phyloP scores from a whole-genome alignment of 2,329 filamentous ascomycete genomes.

The Neonectria ditissima region DNA sequence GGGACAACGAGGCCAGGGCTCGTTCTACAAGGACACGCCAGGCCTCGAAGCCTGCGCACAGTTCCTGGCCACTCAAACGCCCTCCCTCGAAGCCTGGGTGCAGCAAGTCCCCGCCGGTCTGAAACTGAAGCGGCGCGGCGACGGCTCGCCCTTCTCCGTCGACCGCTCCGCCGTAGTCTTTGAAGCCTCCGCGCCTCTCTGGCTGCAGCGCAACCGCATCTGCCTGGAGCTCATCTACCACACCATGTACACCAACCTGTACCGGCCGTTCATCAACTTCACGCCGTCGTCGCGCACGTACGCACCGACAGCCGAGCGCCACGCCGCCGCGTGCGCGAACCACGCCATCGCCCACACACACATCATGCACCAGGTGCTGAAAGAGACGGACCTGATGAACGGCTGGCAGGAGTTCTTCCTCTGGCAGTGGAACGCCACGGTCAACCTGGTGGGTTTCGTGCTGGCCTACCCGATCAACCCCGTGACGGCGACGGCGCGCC shows the following conservation, averaged over 20 bases:
- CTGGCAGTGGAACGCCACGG: constrained; percentile 47
- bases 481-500: constrained; percentile 37
- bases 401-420: constrained; percentile 46
- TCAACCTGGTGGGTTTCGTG: constrained; percentile 50
- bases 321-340: constrained; percentile 34
- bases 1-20: constrained; percentile 7
- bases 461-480: constrained; percentile 47
- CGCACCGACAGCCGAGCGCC: constrained; percentile 34
- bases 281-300: constrained; percentile 16
- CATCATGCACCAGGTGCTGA: constrained; percentile 42
- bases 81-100: constrained; percentile 44
- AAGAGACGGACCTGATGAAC: constrained; percentile 41
- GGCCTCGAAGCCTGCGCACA: constrained; percentile 35
- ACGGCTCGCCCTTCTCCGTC: constrained; percentile 49
- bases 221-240: constrained; percentile 57
- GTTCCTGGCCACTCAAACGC: constrained; percentile 37
- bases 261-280: constrained; percentile 56
- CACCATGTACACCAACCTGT: constrained; percentile 51
- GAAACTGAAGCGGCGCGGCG: constrained; percentile 48
- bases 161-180: constrained; percentile 44
- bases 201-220: constrained; percentile 55
- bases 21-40: constrained; percentile 31
- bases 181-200: constrained; percentile 50
- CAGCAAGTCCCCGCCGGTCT: constrained; percentile 51
- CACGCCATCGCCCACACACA: constrained; percentile 43